Percentiles rank a stretch among this genome's conserved stretches.
Evolutionary conservation across 192 early-diverging fungal species (phyloP).

Genomic region (Rhizophlyctis rosea): DNA sequence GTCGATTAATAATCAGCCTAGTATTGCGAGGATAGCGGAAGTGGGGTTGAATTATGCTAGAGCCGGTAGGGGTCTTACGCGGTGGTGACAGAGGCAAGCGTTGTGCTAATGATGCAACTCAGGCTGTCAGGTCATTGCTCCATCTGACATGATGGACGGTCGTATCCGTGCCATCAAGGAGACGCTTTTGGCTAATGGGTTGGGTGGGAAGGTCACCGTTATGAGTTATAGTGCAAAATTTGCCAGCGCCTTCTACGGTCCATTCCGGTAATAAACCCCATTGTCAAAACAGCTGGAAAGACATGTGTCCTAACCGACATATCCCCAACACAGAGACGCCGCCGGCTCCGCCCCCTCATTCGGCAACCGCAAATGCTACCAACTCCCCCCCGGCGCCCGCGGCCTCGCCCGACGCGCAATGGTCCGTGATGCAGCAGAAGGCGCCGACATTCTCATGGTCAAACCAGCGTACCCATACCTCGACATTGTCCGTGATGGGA

Average conservation of each 20-base stretch:
- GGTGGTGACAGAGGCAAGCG: slow-evolving; percentile 57
- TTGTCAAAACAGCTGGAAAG: not conserved
- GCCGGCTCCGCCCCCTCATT: slow-evolving; percentile 87
- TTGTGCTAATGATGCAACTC: slow-evolving; percentile 61
- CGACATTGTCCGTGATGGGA: slow-evolving; percentile 84
- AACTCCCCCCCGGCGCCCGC: slow-evolving; percentile 84
- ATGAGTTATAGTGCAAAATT: slow-evolving; percentile 99
- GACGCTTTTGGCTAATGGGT: slow-evolving; percentile 66
- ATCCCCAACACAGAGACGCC: slow-evolving; percentile 60
- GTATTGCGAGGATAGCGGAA: slow-evolving; percentile 76
- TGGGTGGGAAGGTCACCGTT: slow-evolving; percentile 76
- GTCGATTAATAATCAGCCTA: slow-evolving; percentile 75
- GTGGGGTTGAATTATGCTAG: slow-evolving; percentile 84
- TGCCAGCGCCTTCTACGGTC: slow-evolving; percentile 92
- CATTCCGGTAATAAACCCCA: slow-evolving; percentile 67
- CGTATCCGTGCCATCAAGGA: slow-evolving; percentile 92
- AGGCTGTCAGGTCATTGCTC: slow-evolving; percentile 87
- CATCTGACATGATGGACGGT: slow-evolving; percentile 98
- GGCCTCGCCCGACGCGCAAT: slow-evolving; percentile 89
- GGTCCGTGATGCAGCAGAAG: slow-evolving; percentile 81
- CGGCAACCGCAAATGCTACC: slow-evolving; percentile 93
- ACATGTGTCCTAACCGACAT: not conserved
- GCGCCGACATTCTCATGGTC: slow-evolving; percentile 97
- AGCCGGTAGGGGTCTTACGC: slow-evolving; percentile 51
- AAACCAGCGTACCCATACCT: slow-evolving; percentile 95